Base-by-base conservation (phyloP, 2,329 filamentous ascomycete genomes). In the Tolypocladium guangdongense region DNA sequence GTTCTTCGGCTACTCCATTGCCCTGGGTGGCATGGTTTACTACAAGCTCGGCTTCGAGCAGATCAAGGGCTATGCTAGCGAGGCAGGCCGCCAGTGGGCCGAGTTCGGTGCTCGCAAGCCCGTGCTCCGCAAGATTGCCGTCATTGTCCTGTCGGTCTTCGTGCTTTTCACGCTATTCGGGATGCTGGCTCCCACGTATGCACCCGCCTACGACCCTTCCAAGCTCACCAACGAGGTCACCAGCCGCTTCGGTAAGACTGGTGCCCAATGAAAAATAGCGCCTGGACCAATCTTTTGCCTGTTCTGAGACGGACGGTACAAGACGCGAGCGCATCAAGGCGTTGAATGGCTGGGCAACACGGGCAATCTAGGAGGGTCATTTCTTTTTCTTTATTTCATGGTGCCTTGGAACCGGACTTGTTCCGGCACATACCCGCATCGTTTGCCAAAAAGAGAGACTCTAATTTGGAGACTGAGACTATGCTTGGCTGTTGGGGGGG, bases 21-120 rank as follows among this genome's bases (percentile, higher is more conserved):
- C 88, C 50, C 81, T 92, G 33, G 78, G 75, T 57, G 88, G 88
- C 64, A 87, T 93, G 73, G 68, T 72, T 49, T 90, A 89, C 79
- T 92, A 90, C 79, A 91, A 91, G 80, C 84, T 92, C 56, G 88
- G 88, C 54, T 82, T 80, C 55, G 90, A 95, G 56, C 87, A 90
- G 69, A 74, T 96, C 66, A 91, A 87, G 78, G 86, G 86, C 66
- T 90, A 92, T 69, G 72, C 86, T 55, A 77, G 78, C 57, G 84
- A 90, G 62, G 86, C 78, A 52, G 78, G 78, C 65, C 87, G 90
- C 67, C 81, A 84, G 56, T 95, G 90, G 90, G 86, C 87, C 51
- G 90, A 96, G 65, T 90, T 93, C 62, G 90, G 90, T 55, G 82
- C 82, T 62, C 79, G 78, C 59, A 86, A 86, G 66, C 91, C 91